A percentile compares a stretch with the other conserved stretches of the same genome.
phyloP scores from a whole-genome alignment of 2,329 filamentous ascomycete species.

The Pseudogymnoascus sp. region DNA sequence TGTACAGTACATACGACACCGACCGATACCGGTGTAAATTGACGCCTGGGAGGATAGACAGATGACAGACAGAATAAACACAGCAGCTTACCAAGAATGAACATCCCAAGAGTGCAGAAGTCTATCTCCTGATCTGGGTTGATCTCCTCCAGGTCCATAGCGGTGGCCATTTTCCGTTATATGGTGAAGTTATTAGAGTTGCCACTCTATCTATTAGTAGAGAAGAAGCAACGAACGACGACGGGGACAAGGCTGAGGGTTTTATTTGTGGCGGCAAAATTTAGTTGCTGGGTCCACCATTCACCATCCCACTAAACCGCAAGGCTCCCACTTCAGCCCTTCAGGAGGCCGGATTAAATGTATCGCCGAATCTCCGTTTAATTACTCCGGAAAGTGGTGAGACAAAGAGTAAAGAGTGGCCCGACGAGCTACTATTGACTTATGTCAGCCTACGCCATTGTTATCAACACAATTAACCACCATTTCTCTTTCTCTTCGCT shows the following conservation, averaged over 20 bases:
- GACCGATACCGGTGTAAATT: background rate
- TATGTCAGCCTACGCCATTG: background rate
- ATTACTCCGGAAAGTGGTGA: background rate
- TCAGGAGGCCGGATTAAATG: background rate
- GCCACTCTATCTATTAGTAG: background rate
- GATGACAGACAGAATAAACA: background rate
- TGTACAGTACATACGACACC: background rate
- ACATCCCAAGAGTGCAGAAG: slow-evolving; percentile 65
- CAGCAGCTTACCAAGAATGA: slow-evolving; percentile 55
- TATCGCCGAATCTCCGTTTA: background rate
- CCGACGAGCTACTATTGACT: background rate
- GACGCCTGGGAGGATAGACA: background rate
- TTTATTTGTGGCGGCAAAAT: slow-evolving; percentile 3
- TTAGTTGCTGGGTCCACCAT: background rate
- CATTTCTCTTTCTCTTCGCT: background rate
- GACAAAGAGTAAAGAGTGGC: background rate
- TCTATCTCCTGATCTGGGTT: slow-evolving; percentile 40
- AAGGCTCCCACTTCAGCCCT: background rate
- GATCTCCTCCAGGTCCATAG: slow-evolving; percentile 20
- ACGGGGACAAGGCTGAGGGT: background rate
- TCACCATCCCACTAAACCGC: background rate
- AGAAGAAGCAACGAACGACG: background rate
- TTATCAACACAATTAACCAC: background rate
- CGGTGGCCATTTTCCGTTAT: slow-evolving; percentile 20
- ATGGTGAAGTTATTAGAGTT: background rate